Conservation (phyloP, 345 rosid species). For the Eucalyptus curtisii region DNA sequence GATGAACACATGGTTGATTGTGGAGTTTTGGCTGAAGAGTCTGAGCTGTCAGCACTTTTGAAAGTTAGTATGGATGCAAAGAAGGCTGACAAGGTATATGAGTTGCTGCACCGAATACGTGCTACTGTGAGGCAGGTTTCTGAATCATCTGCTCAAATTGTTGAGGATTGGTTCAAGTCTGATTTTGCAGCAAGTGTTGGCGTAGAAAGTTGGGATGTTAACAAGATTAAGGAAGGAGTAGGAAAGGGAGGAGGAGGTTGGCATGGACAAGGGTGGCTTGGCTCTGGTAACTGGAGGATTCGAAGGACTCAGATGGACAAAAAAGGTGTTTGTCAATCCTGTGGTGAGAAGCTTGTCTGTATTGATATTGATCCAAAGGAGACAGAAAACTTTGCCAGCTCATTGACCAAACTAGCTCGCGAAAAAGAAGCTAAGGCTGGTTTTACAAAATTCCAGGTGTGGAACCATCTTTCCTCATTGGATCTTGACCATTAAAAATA, state of each 20-base stretch:
- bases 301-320: constrained; percentile 57
- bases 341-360: constrained; percentile 79
- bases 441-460: constrained; percentile 61
- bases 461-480: background rate
- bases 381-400: constrained; percentile 60
- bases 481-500: background rate
- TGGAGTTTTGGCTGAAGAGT: constrained; percentile 66
- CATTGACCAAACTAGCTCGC: constrained; percentile 55
- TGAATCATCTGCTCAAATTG: constrained; percentile 30
- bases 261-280: constrained; percentile 98
- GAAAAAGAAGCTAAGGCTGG: constrained; percentile 46
- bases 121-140: constrained; percentile 66
- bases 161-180: constrained; percentile 74
- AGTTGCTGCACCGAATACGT: constrained; percentile 66
- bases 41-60: constrained; percentile 77
- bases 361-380: constrained; percentile 88
- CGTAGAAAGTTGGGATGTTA: constrained; percentile 42
- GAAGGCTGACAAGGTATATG: constrained; percentile 57
- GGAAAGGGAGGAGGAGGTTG: constrained; percentile 89
- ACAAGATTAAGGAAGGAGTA: constrained; percentile 45
- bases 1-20: constrained; percentile 72
- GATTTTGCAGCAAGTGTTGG: constrained; percentile 48
- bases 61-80: constrained; percentile 44
- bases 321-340: constrained; percentile 56
- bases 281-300: constrained; percentile 67